A percentile compares a stretch with the other conserved stretches of the same genome.
These are phyloP conservation scores for Macaranga tanarius DNA, from an alignment of 441 rosid species.

Conservation along the genomic window DNA sequence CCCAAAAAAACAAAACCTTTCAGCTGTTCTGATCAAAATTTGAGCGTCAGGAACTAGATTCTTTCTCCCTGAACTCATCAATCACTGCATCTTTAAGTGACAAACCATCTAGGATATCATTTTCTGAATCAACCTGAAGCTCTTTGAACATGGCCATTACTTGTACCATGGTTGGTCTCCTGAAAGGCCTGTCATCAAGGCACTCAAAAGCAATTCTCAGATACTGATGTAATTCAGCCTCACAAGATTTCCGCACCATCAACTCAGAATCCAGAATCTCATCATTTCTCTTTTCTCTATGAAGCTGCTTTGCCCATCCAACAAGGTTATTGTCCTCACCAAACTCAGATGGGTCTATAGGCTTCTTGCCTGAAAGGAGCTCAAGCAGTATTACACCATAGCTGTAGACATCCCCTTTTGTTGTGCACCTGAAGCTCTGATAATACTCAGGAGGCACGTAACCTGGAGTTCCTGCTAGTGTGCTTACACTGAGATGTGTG, in stretches of 20 bases:
- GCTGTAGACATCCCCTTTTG: constrained; percentile 94
- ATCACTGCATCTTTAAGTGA: constrained; percentile 61
- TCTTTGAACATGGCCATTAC: constrained; percentile 96
- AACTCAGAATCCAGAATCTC: constrained; percentile 72
- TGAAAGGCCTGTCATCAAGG: constrained; percentile 79
- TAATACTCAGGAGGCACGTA: constrained; percentile 96
- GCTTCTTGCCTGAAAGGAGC: constrained; percentile 86
- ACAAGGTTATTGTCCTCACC: constrained; percentile 94
- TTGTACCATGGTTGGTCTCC: constrained; percentile 93
- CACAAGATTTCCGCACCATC: constrained; percentile 38
- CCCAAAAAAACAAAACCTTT: constrained; percentile 6
- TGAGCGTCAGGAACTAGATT: constrained; percentile 30
- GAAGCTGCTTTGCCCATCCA: constrained; percentile 91
- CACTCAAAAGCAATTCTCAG: constrained; percentile 82
- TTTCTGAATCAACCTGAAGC: constrained; percentile 77
- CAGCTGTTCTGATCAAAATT: constrained; percentile 8
- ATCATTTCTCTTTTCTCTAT: constrained; percentile 53
- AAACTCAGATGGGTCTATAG: constrained; percentile 72
- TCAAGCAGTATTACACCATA: constrained; percentile 88
- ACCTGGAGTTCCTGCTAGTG: constrained; percentile 94
- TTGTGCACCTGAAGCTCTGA: constrained; percentile 91
- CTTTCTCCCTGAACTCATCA: constrained; percentile 60
- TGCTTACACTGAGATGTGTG: constrained; percentile 92
- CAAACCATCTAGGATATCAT: constrained; percentile 67
- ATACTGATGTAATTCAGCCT: constrained; percentile 61